Conservation (phyloP, 2,329 filamentous ascomycete species). For the Alternaria solani region DNA sequence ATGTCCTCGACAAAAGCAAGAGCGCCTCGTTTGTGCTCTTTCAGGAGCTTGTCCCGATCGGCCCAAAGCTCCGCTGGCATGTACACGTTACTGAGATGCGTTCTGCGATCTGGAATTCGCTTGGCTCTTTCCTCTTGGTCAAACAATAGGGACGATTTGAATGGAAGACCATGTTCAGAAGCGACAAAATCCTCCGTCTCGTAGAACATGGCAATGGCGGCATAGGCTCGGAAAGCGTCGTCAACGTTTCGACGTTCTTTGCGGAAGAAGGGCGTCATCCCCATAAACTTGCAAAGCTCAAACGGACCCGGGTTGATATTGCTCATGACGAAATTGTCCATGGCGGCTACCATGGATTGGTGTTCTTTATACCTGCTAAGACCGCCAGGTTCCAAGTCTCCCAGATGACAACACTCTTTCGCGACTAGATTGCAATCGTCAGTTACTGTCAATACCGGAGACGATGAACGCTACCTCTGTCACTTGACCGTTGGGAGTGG, state of each 20-base stretch:
- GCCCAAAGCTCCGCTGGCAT: constrained; percentile 52
- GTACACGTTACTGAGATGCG: constrained; percentile 49
- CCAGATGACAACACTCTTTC: constrained; percentile 57
- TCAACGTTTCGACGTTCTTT: constrained; percentile 33
- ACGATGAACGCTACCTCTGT: constrained; percentile 36
- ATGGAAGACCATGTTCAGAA: constrained; percentile 43
- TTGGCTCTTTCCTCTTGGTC: constrained; percentile 53
- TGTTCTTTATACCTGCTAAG: constrained; percentile 51
- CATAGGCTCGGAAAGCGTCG: constrained; percentile 35
- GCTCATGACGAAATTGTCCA: constrained; percentile 32
- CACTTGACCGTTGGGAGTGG: constrained; percentile 44
- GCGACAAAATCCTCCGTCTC: constrained; percentile 48
- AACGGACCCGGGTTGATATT: constrained; percentile 28
- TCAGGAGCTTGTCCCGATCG: constrained; percentile 46
- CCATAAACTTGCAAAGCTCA: constrained; percentile 33
- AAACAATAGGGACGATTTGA: constrained; percentile 51
- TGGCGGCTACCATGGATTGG: constrained; percentile 47
- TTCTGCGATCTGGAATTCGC: constrained; percentile 49
- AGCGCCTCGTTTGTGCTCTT: constrained; percentile 11
- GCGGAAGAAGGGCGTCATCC: constrained; percentile 23
- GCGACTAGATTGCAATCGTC: constrained; percentile 39
- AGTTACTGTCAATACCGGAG: background rate
- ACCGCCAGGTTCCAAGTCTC: constrained; percentile 54
- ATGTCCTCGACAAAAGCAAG: constrained; percentile 29
- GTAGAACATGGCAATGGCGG: constrained; percentile 29